Evolutionary conservation across 371 early-diverging fungal genomes (phyloP), one percentile per base, ranked within the genome.

Genomic region (Mortierella sp.): DNA sequence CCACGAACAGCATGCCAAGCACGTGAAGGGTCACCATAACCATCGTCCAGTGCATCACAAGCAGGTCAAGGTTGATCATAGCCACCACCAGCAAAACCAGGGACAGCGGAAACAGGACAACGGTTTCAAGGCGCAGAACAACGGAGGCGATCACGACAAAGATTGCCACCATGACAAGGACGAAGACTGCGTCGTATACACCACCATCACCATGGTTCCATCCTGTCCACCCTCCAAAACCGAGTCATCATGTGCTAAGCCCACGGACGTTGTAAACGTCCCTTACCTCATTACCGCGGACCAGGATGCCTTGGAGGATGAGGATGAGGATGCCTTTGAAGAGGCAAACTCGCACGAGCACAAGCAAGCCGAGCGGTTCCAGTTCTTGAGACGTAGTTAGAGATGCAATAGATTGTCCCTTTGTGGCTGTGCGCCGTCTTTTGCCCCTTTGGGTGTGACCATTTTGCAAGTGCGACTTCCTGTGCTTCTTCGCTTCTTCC

Each of bases 131-230:
- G 25, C 24, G 28, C 17, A n/a, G 16, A 34, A 2, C 41, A 52
- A 14, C 17, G 52, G 21, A 13, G 31, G 41, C 37, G 29, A 46
- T 25, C 29, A 67, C 52, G 22, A 56, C 24, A 34, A 50, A 7
- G 6, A 31, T n/a, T 24, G 51, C 40, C 46, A 44, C 29, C 25
- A 53, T 37, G 21, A 58, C 22, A 28, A 67, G 7, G n/a, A 50
- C 13, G 19, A 52, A 16, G 53, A 52, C 37, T 63, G 64, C n/a
- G n/a, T 49, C 3, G 63, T 62, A 17, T 63, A 63, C 40, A 44
- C 47, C 13, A 70, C 71, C 19, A 50, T 70, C 43, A 59, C 59
- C 27, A 27, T 59, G 13, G 51, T 63, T 14, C 60, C 64, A 2
- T 22, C 41, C 22, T 63, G 70, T 40, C 40, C 43, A 52, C 17